Evolutionary conservation across 345 rosid genomes (phyloP).

Genomic region (Eutrema heterophyllum): DNA sequence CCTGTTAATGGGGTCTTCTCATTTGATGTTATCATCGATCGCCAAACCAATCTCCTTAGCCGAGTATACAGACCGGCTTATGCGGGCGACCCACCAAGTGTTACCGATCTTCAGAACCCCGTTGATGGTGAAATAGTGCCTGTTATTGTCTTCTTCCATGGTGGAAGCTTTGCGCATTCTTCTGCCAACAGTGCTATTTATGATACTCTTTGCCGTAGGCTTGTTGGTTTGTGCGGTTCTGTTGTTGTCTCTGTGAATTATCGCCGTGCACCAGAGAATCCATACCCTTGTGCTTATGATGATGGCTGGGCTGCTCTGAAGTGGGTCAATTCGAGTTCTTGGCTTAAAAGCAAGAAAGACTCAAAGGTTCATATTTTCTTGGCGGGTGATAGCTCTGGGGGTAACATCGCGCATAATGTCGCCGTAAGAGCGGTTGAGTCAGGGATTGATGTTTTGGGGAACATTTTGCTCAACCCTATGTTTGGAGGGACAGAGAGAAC

Average conservation of each 20-base stretch:
- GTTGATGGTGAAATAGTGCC: conserved; percentile 60
- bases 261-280: conserved; percentile 83
- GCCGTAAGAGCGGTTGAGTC: conserved; percentile 66
- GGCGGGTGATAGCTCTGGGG: conserved; percentile 96
- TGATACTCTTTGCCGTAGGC: conserved; percentile 69
- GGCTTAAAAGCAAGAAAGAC: conserved; percentile 69
- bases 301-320: conserved; percentile 86
- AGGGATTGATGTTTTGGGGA: conserved; percentile 58
- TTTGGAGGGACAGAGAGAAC: conserved; percentile 85
- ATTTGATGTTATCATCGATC: conserved; percentile 71
- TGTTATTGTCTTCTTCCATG: conserved; percentile 83
- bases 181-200: conserved; percentile 84
- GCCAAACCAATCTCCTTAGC: conserved; percentile 50
- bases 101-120: conserved; percentile 66
- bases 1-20: conserved; percentile 76
- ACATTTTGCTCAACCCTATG: conserved; percentile 81
- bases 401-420: conserved; percentile 83
- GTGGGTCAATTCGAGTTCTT: conserved; percentile 76
- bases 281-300: conserved; percentile 82
- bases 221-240: conserved; percentile 63
- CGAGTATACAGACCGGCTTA: conserved; percentile 62
- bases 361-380: conserved; percentile 68
- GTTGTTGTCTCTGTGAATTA: conserved; percentile 85
- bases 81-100: conserved; percentile 30
- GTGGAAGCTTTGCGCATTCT: conserved; percentile 94